These are phyloP conservation scores for Tephrocybe sp. DNA, from an alignment of 768 basidiomycete species.

Conservation along the genomic window DNA sequence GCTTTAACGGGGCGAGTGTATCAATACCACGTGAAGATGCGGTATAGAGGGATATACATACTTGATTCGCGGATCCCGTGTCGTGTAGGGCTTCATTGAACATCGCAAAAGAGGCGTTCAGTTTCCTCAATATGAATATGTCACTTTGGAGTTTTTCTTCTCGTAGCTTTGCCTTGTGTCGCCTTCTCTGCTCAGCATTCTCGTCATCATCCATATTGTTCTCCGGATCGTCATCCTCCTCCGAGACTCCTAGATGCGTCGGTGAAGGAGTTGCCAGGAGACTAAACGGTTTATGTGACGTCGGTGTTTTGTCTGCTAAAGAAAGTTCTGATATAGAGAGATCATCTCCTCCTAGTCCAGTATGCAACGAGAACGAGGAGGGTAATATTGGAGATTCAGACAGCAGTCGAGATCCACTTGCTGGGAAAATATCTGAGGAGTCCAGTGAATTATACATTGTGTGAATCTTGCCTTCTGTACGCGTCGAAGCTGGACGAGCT, in stretches of 20 bases:
- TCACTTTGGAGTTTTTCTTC: conserved; percentile 80
- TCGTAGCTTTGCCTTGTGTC: conserved; percentile 24
- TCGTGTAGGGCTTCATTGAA: conserved; percentile 69
- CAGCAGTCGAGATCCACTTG: conserved; percentile 26
- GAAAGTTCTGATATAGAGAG: conserved; percentile 39
- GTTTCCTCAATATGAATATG: conserved; percentile 67
- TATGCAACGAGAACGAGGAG: conserved; percentile 24
- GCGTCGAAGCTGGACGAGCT: no score
- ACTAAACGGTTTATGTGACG: conserved; percentile 14
- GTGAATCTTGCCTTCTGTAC: no score
- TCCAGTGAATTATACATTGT: conserved; percentile 17
- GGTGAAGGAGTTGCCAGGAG: conserved; percentile 15
- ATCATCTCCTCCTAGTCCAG: conserved; percentile 30
- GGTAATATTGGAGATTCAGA: conserved; percentile 29
- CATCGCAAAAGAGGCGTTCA: conserved; percentile 67
- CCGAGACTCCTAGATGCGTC: conserved; percentile 10
- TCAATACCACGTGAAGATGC: neutral
- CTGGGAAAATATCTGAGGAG: conserved; percentile 16
- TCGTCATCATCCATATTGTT: conserved; percentile 10
- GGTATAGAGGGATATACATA: conserved; percentile 28
- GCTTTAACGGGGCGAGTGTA: conserved; percentile 35
- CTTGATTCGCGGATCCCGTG: conserved; percentile 71
- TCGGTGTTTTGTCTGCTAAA: conserved; percentile 26
- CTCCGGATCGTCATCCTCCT: conserved; percentile 5
- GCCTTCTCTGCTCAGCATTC: conserved; percentile 21